Percentiles rank a stretch among this genome's conserved stretches.
phyloP scores from a whole-genome alignment of 2,329 filamentous ascomycete genomes.

The Cordyceps fumosorosea region DNA sequence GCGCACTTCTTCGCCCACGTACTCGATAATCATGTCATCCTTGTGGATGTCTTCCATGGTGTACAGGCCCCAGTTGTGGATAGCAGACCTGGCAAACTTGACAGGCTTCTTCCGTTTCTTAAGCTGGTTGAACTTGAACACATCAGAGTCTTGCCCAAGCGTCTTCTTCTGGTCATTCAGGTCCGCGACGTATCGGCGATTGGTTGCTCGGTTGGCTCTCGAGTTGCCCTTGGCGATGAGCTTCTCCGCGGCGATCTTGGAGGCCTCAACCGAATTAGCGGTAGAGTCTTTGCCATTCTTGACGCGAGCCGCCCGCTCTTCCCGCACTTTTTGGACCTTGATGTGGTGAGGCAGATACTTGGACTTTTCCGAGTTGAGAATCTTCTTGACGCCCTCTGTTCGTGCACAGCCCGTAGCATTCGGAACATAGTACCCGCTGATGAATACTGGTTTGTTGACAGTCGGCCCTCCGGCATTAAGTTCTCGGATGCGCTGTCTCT shows the following conservation, averaged over 20 bases:
- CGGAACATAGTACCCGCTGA: conserved; percentile 70
- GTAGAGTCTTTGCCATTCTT: conserved; percentile 60
- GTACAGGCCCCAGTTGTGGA: conserved; percentile 98
- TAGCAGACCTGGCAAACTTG: conserved; percentile 93
- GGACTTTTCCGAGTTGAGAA: conserved; percentile 93
- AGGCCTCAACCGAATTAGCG: conserved; percentile 59
- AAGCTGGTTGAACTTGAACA: conserved; percentile 95
- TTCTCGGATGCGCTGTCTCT: conserved; percentile 47
- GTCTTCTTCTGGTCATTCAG: conserved; percentile 92
- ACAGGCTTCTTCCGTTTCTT: conserved; percentile 99
- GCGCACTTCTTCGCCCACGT: conserved; percentile 93
- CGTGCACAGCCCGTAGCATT: conserved; percentile 81
- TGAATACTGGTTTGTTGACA: conserved; percentile 32
- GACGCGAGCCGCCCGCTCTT: conserved; percentile 79
- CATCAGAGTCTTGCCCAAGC: conserved; percentile 76
- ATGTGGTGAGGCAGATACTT: conserved; percentile 97
- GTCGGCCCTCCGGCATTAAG: conserved; percentile 38
- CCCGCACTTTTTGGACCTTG: conserved; percentile 84
- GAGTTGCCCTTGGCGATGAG: conserved; percentile 82
- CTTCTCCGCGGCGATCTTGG: conserved; percentile 71
- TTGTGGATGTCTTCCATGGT: conserved; percentile 95
- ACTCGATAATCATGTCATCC: conserved; percentile 99
- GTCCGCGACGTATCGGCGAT: conserved; percentile 88
- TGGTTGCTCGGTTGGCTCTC: conserved; percentile 89
- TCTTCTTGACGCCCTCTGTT: conserved; percentile 91